A percentile compares a stretch with the other conserved stretches of the same genome.
phyloP scores from a whole-genome alignment of 208 protist species.

The Leishmania braziliensis region DNA sequence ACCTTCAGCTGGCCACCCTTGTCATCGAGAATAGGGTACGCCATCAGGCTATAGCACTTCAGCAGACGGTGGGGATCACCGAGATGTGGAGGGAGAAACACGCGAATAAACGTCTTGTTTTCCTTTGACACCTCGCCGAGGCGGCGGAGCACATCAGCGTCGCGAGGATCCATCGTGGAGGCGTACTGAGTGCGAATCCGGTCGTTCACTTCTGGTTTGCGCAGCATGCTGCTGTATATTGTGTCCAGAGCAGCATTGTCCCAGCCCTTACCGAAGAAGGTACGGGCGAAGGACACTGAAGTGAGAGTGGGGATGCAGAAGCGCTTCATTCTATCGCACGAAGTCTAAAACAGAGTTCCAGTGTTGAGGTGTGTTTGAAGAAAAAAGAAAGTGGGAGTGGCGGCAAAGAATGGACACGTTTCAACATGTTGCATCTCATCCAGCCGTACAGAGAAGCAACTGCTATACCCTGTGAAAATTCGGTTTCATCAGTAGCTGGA shows the following conservation, averaged over 20 bases:
- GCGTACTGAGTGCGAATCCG: constrained; percentile 79
- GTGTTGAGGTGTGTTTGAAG: neutral
- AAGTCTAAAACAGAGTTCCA: constrained; percentile 7
- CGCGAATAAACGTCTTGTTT: constrained; percentile 87
- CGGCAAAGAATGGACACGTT: neutral
- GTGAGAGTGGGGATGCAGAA: constrained; percentile 62
- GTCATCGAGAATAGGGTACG: constrained; percentile 91
- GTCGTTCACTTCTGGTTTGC: constrained; percentile 89
- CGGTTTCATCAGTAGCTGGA: neutral
- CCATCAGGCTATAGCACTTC: constrained; percentile 90
- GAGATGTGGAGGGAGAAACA: constrained; percentile 86
- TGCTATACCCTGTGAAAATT: too few relatives aligned
- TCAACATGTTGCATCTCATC: neutral
- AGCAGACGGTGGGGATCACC: constrained; percentile 89
- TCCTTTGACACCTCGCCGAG: constrained; percentile 83
- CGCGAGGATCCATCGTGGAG: constrained; percentile 87
- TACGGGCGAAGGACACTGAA: constrained; percentile 48
- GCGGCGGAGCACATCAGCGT: constrained; percentile 80
- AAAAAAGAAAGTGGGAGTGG: constrained; percentile 10
- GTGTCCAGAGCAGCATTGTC: constrained; percentile 89
- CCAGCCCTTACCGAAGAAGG: constrained; percentile 92
- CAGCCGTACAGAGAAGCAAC: neutral
- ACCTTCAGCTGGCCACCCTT: constrained; percentile 88
- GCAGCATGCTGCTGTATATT: constrained; percentile 85
- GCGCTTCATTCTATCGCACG: constrained; percentile 68